These are phyloP conservation scores for Wickerhamiella spandovensis DNA, from an alignment of 805 yeast genomes.

Conservation along the genomic window DNA sequence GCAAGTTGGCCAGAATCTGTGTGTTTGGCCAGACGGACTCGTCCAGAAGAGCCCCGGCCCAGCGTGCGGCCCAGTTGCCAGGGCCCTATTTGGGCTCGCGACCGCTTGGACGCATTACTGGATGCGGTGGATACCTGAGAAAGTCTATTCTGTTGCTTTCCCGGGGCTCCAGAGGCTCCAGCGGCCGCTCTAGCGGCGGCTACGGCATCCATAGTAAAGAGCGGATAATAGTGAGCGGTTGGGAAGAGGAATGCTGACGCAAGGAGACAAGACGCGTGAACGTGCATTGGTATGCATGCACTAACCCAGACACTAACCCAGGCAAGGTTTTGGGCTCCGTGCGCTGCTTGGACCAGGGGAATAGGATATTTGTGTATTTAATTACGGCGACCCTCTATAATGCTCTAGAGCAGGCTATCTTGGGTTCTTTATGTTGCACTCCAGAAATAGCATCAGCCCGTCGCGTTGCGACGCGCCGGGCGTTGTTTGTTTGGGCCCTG, in stretches of 20 bases:
- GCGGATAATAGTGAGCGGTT: background rate
- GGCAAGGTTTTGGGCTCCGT: background rate
- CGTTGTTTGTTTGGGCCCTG: background rate
- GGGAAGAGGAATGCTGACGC: constrained; percentile 1
- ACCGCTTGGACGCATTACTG: constrained; percentile 29
- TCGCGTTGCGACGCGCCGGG: background rate
- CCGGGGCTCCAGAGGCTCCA: constrained; percentile 4
- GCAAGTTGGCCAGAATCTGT: constrained; percentile 75
- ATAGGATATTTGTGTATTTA: too few relatives aligned
- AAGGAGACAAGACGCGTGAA: background rate
- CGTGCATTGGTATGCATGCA: background rate
- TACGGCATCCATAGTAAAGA: constrained; percentile 3
- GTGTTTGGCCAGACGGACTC: constrained; percentile 86
- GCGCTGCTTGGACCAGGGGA: too few relatives aligned
- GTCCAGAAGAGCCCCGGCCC: constrained; percentile 94
- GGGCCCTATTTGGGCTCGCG: constrained; percentile 68
- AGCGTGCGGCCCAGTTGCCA: constrained; percentile 93
- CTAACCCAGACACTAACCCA: background rate
- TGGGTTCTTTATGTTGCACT: too few relatives aligned
- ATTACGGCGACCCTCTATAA: background rate
- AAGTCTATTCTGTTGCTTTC: constrained; percentile 15
- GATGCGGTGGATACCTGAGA: constrained; percentile 22
- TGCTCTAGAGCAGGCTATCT: too few relatives aligned
- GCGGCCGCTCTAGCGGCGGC: constrained; percentile 6
- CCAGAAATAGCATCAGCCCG: too few relatives aligned